Base-by-base conservation (phyloP, 306 rosid species). In the Vigna hirtella region DNA sequence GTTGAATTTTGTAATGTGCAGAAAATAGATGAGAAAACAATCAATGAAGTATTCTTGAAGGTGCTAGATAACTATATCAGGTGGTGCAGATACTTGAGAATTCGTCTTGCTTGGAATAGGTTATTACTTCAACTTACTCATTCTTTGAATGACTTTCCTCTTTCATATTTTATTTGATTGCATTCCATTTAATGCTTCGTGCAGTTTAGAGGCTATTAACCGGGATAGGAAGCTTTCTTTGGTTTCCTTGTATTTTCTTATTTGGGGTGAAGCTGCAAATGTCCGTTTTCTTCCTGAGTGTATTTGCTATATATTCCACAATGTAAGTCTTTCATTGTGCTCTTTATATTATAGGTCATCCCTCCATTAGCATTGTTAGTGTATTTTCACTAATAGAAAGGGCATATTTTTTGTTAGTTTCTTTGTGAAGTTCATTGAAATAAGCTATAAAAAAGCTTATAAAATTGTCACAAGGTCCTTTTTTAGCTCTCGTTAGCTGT, bases 211-310 rank as follows among this genome's bases (percentile, higher is more conserved):
- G 85, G 98, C 98, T 49, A 92, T 95, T 72, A 83, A 89, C 76
- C 85, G 96, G 83, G 98, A 92, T 78, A 87, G 98, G 83, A 95
- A 92, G 70, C 89, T 95, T 72, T 88, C 89, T 80, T 82, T 92
- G 69, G 86, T 92, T 84, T 92, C 98, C 66, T 76, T 95, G 69
- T 95, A 95, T 89, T 88, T 92, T 78, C 90, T 95, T 84, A 88
- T 95, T 73, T 95, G 98, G 98, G 98, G 98, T 58, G 98, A 95
- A 87, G 98, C 97, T 85, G 98, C 98, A 77, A 95, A 95, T 85
- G 90, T 91, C 81, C 98, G 98, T 61, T 95, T 95, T 85, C 98
- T 95, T 81, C 98, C 98, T 7, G 98, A 95, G 78, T 95, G 98
- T 84, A 82, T 95, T 73, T 95, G 98, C 91, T 95, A 89, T 74